Evolutionary conservation across 2,329 filamentous ascomycete genomes (phyloP).

Genomic region (Cladophialophora exuberans): DNA sequence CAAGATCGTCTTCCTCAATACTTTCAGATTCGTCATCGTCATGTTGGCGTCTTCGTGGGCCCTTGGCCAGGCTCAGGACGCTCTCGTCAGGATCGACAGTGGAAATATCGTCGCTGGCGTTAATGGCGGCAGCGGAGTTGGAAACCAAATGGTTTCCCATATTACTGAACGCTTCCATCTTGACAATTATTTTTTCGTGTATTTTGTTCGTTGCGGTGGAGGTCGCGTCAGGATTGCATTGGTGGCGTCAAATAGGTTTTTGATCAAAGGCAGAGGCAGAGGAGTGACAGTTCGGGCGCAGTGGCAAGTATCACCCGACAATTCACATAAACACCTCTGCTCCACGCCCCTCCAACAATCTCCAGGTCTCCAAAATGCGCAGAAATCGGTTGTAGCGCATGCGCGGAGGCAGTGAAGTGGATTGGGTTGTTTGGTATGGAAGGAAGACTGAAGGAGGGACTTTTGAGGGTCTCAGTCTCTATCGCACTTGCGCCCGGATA

Average conservation of each 20-base stretch:
- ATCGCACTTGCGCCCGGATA: not conserved
- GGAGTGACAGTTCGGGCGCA: conserved; percentile 16
- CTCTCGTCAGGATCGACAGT: conserved; percentile 77
- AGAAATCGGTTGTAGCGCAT: conserved; percentile 10
- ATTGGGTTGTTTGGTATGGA: not conserved
- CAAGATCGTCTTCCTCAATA: conserved; percentile 78
- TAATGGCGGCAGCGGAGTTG: conserved; percentile 83
- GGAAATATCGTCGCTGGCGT: conserved; percentile 78
- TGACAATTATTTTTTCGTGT: too few species aligned
- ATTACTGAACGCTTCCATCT: conserved; percentile 87
- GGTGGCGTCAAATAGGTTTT: not conserved
- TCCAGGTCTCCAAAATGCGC: conserved; percentile 15
- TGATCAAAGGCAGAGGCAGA: conserved; percentile 8
- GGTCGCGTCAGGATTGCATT: too few species aligned
- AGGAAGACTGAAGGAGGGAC: conserved; percentile 7
- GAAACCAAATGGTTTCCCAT: conserved; percentile 85
- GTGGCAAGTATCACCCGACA: conserved; percentile 7
- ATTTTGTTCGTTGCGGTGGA: too few species aligned
- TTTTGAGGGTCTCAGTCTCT: not conserved
- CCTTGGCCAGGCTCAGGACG: conserved; percentile 69
- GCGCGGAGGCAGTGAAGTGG: conserved; percentile 11
- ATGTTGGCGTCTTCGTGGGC: conserved; percentile 67
- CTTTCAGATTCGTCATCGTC: conserved; percentile 88
- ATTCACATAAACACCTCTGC: conserved; percentile 19
- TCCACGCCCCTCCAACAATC: conserved; percentile 25